These are phyloP conservation scores for Microstroma glucosiphilum DNA, from an alignment of 1,284 basidiomycete genomes.

Conservation along the genomic window DNA sequence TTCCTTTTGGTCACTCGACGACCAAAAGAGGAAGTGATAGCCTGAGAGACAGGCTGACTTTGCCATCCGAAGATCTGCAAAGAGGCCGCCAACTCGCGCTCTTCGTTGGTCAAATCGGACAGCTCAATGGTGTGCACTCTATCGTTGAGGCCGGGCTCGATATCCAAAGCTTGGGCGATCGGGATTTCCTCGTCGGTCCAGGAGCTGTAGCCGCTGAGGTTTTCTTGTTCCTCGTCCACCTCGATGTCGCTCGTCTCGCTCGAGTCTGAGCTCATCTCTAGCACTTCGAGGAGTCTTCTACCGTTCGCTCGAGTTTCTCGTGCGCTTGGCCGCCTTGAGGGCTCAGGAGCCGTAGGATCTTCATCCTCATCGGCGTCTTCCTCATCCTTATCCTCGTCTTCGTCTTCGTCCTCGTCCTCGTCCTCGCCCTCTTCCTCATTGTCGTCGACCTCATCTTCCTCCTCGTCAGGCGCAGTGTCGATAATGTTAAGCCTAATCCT, in stretches of 20 bases:
- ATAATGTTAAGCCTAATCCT: not conserved
- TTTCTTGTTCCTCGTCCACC: not conserved
- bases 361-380: not conserved
- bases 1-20: constrained; percentile 3
- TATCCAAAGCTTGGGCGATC: constrained; percentile 8
- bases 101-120: not conserved
- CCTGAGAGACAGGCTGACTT: not conserved
- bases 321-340: not conserved
- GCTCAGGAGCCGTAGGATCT: not conserved
- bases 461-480: not conserved
- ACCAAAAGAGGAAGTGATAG: not conserved
- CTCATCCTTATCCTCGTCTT: constrained; percentile 5
- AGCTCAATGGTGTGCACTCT: not conserved
- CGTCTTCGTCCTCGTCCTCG: constrained; percentile 1
- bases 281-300: not conserved
- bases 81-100: not conserved
- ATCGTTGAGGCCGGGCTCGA: not conserved
- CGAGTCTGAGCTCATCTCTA: constrained; percentile 2
- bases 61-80: not conserved
- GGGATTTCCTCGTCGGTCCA: constrained; percentile 4
- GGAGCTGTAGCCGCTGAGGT: not conserved
- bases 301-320: not conserved
- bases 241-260: not conserved
- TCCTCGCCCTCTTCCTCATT: constrained; percentile 9
- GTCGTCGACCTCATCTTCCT: not conserved